These are phyloP conservation scores for Iris macrosiphon DNA, from an alignment of 106 monocot species.

Conservation along the genomic window DNA sequence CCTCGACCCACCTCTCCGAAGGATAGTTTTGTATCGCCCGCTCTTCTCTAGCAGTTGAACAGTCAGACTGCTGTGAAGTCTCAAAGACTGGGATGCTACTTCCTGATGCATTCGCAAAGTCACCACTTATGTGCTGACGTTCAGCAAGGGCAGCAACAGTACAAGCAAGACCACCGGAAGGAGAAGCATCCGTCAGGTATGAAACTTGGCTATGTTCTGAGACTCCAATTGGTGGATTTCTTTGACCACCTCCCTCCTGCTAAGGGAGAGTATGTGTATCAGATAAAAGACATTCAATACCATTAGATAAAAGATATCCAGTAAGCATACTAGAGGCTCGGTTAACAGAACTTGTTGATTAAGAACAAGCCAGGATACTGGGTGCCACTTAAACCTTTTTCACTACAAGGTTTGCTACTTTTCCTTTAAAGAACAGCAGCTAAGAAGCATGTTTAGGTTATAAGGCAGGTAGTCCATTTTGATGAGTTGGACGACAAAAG, in stretches of 20 bases:
- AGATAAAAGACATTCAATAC: not conserved
- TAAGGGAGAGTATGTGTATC: constrained; percentile 10
- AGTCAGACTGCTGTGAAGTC: constrained; percentile 11
- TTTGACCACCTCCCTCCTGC: constrained; percentile 33
- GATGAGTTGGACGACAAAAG: too few relatives aligned
- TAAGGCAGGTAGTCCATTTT: too few relatives aligned
- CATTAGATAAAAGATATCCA: not conserved
- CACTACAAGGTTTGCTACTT: too few relatives aligned
- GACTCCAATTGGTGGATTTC: constrained; percentile 15
- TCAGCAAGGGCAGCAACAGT: constrained; percentile 49
- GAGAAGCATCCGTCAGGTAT: constrained; percentile 23
- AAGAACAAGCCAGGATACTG: not conserved
- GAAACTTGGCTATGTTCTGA: not conserved
- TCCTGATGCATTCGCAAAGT: not conserved
- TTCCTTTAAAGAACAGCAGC: not conserved
- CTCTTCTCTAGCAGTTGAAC: constrained; percentile 5
- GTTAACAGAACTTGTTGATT: not conserved
- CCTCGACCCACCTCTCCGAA: constrained; percentile 30
- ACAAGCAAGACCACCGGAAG: constrained; percentile 39
- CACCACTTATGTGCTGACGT: constrained; percentile 27
- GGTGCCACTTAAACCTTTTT: not conserved
- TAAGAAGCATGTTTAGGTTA: too few relatives aligned
- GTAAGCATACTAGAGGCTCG: too few relatives aligned
- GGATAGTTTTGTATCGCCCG: constrained; percentile 8
- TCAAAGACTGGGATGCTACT: not conserved